Evolutionary conservation across 345 rosid genomes (phyloP).

Genomic region (Raphanus sativus): DNA sequence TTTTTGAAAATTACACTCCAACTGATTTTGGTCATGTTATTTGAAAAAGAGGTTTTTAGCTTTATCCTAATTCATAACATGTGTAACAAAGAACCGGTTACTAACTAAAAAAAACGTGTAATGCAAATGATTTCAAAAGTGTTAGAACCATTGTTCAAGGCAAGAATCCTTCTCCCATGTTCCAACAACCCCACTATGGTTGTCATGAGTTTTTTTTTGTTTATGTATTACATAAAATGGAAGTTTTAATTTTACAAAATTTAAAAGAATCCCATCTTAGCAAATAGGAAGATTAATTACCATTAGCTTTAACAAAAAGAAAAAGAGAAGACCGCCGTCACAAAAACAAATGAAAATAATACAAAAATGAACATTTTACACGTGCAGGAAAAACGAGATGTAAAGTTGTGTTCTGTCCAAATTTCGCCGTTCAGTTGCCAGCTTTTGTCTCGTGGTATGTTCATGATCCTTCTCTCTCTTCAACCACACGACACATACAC

Average conservation of each 20-base stretch:
- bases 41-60: neutral
- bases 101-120: neutral
- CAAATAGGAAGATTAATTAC: neutral
- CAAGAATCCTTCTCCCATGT: neutral
- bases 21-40: neutral
- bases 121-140: neutral
- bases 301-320: neutral
- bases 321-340: neutral
- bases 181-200: neutral
- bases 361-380: constrained; percentile 2
- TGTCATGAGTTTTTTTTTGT: neutral
- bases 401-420: constrained; percentile 20
- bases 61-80: neutral
- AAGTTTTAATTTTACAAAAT: neutral
- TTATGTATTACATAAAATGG: neutral
- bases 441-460: neutral
- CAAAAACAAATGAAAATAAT: neutral
- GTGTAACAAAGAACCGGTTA: neutral
- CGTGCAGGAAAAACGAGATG: constrained; percentile 4
- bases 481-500: constrained; percentile 7
- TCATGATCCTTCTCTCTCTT: constrained; percentile 8
- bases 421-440: neutral
- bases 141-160: constrained; percentile 4
- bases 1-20: neutral
- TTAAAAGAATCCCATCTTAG: neutral